A percentile compares a stretch with the other conserved stretches of the same genome.
These are phyloP conservation scores for Vanrija humicola DNA, from an alignment of 1,284 basidiomycete species.

Conservation along the genomic window DNA sequence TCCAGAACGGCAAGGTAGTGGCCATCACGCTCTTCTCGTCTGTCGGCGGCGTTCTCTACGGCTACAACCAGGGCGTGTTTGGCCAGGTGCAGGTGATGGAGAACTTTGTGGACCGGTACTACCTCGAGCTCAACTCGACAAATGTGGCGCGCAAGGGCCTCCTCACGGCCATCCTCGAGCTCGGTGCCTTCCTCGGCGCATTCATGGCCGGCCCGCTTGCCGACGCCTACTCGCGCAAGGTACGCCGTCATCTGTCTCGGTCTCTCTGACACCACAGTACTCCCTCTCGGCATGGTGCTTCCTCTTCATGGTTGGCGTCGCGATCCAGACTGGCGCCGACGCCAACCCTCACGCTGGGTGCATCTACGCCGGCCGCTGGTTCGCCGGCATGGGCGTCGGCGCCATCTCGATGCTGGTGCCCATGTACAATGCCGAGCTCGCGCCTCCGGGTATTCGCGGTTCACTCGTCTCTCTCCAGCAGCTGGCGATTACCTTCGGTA, in stretches of 20 bases:
- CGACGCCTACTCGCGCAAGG: conserved; percentile 41
- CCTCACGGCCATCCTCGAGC: conserved; percentile 41
- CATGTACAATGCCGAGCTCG: conserved; percentile 69
- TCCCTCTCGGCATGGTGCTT: conserved; percentile 45
- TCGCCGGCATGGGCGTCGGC: conserved; percentile 47
- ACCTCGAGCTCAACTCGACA: background rate
- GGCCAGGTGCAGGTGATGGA: conserved; percentile 46
- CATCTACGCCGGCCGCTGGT: conserved; percentile 44
- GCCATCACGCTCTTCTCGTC: conserved; percentile 31
- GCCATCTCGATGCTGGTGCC: conserved; percentile 47
- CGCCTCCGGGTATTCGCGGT: conserved; percentile 76
- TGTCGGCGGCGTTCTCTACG: conserved; percentile 46
- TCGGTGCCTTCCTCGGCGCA: conserved; percentile 41
- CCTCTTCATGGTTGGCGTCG: conserved; percentile 43
- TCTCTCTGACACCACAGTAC: conserved; percentile 15
- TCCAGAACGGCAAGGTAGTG: conserved; percentile 10
- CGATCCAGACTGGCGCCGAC: conserved; percentile 40
- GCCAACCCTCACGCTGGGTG: conserved; percentile 21
- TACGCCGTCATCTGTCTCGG: background rate
- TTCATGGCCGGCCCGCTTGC: conserved; percentile 43
- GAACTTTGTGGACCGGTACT: conserved; percentile 33
- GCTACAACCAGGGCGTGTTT: conserved; percentile 43
- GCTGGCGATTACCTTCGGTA: conserved; percentile 65
- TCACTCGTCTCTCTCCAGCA: conserved; percentile 77
- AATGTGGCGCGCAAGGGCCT: conserved; percentile 35